Evolutionary conservation across 441 rosid species (phyloP).

Genomic region (Iberis amara): DNA sequence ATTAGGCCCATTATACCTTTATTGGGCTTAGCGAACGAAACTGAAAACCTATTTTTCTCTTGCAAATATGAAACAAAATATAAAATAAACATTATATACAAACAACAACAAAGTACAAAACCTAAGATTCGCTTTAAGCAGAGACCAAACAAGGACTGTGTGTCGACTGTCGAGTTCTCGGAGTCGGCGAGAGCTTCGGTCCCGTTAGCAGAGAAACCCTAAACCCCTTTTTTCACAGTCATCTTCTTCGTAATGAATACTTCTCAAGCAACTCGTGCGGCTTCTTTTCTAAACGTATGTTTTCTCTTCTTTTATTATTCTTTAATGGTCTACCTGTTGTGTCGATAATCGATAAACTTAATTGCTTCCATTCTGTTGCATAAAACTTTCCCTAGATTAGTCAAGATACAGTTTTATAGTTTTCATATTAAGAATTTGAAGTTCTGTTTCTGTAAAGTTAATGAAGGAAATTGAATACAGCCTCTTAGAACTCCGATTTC

Average conservation of each 20-base stretch:
- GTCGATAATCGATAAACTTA: constrained; percentile 8
- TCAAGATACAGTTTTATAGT: not conserved
- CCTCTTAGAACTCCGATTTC: too few relatives aligned
- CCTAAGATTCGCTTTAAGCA: constrained; percentile 14
- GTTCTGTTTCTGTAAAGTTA: too few relatives aligned
- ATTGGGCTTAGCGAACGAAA: constrained; percentile 14
- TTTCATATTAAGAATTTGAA: too few relatives aligned
- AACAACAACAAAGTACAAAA: too few relatives aligned
- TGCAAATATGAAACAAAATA: not conserved
- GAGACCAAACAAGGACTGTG: constrained; percentile 15
- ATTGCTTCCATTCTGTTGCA: not conserved
- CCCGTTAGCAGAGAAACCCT: constrained; percentile 18
- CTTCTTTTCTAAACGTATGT: constrained; percentile 28
- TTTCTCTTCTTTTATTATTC: constrained; percentile 6
- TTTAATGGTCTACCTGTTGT: not conserved
- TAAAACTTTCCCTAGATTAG: not conserved
- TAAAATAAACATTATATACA: constrained; percentile 3
- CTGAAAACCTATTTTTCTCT: not conserved
- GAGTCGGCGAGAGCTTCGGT: constrained; percentile 23
- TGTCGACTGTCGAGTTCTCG: constrained; percentile 26
- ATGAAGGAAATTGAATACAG: too few relatives aligned
- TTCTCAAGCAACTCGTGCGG: constrained; percentile 30
- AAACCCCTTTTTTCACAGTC: constrained; percentile 1
- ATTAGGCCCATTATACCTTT: not conserved
- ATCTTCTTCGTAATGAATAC: constrained; percentile 22